A percentile compares a stretch with the other conserved stretches of the same genome.
These are phyloP conservation scores for Typha latifolia DNA, from an alignment of 176 grass and related monocot species.

Conservation along the genomic window DNA sequence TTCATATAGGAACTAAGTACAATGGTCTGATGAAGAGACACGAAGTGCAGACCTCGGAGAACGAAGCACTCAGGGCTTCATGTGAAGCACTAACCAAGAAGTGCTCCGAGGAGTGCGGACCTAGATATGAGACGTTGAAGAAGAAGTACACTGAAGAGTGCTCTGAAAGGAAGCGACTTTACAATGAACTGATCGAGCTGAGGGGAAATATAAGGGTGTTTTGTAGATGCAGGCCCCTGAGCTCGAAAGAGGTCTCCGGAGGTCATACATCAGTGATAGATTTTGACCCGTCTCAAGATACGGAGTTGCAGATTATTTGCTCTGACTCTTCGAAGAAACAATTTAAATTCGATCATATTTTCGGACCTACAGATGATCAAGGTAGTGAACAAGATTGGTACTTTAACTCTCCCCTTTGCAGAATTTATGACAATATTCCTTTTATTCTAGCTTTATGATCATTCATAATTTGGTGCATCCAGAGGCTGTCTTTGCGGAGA, in stretches of 20 bases:
- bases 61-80: background rate
- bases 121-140: conserved; percentile 44
- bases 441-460: conserved; percentile 2
- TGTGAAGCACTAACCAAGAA: conserved; percentile 18
- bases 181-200: conserved; percentile 82
- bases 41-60: conserved; percentile 5
- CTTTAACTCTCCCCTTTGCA: background rate
- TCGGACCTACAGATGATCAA: conserved; percentile 59
- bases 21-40: conserved; percentile 45
- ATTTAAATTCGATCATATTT: conserved; percentile 83
- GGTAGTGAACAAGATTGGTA: conserved; percentile 23
- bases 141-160: conserved; percentile 64
- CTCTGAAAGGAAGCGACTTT: conserved; percentile 41
- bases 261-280: conserved; percentile 54
- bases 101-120: conserved; percentile 51
- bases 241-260: conserved; percentile 45
- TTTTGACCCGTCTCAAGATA: conserved; percentile 44
- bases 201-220: conserved; percentile 94
- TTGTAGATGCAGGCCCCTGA: conserved; percentile 69
- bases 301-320: conserved; percentile 47
- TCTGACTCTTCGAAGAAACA: conserved; percentile 52
- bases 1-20: conserved; percentile 50
- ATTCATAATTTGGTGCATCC: conserved; percentile 18
- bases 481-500: conserved; percentile 72
- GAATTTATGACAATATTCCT: background rate